Evolutionary conservation across 2,329 filamentous ascomycete genomes (phyloP), one percentile per base, ranked within the genome.

Genomic region (Thielaviopsis punctulata): DNA sequence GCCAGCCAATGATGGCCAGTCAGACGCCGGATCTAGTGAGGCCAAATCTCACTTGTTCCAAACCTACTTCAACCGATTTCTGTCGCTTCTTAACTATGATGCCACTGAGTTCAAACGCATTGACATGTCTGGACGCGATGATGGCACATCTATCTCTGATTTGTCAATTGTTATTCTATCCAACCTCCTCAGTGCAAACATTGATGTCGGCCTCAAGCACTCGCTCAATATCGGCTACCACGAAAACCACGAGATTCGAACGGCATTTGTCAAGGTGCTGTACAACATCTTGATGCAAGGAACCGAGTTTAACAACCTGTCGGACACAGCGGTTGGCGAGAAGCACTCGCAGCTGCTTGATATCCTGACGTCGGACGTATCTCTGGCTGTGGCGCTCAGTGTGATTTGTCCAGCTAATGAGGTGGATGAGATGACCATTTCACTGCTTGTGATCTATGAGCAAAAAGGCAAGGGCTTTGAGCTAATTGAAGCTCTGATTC

Each of bases 271-370:
- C 55, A 80, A 79, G 57, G 80, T 84, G 15, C 68, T 84, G 5
- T 82, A 79, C 61, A 84, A 84, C 60, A 83, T 84, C 51, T 64
- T 84, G 15, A 73, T 81, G n/a, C 80, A 84, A 60, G 80, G 80
- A 33, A 82, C 80, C 1, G 80, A 84, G 60, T 84, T 84, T 60
- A 82, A 75, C 59, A 81, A 79, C 52, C 62, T 84, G 25, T 81
- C 79, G 1, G 80, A 84, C 62, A 73, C 75, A 12, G 78, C 79
- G 15, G 77, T 83, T 13, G 81, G 73, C 57, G 79, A 84, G 60
- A 82, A 81, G 60, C 84, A 84, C 56, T 75, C 82, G 56, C 75
- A 80, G 57, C 65, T 84, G 19, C 66, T 84, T 47, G 71, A 80
- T 61, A 75, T 76, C 58, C 67, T 84, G 6, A 78, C 79, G 1